Conservation (phyloP, 768 basidiomycete genomes). For the Sutorius australiensis region DNA sequence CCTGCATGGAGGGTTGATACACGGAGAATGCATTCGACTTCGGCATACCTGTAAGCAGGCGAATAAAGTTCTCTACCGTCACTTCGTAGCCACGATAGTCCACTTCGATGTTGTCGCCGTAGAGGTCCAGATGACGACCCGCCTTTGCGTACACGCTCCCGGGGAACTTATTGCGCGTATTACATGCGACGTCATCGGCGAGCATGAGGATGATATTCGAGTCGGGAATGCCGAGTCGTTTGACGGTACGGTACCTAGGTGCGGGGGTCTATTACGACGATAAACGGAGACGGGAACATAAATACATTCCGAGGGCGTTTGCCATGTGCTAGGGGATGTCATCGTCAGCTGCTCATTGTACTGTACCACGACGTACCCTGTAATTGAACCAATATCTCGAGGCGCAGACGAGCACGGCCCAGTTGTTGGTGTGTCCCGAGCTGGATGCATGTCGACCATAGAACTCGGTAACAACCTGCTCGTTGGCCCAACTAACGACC, state of each 20-base stretch:
- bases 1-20: constrained; percentile 43
- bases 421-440: constrained; percentile 86
- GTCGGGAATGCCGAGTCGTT: constrained; percentile 96
- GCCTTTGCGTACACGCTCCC: constrained; percentile 91
- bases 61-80: constrained; percentile 92
- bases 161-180: constrained; percentile 86
- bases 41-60: constrained; percentile 80
- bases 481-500: constrained; percentile 30
- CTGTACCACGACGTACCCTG: constrained; percentile 51
- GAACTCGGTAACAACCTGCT: constrained; percentile 43
- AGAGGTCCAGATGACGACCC: constrained; percentile 79
- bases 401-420: constrained; percentile 95
- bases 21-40: not conserved
- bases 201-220: constrained; percentile 99
- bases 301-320: constrained; percentile 93
- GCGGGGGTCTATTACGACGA: constrained; percentile 1
- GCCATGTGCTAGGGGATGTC: constrained; percentile 81
- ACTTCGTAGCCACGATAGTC: constrained; percentile 99
- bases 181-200: constrained; percentile 94
- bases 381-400: constrained; percentile 99
- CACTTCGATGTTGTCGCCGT: constrained; percentile 96
- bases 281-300: not conserved
- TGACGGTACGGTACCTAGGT: constrained; percentile 92
- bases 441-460: constrained; percentile 39
- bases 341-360: not conserved